A percentile compares a stretch with the other conserved stretches of the same genome.
These are phyloP conservation scores for Aotearoamyces nothofagi DNA, from an alignment of 2,329 filamentous ascomycete genomes.

Conservation along the genomic window DNA sequence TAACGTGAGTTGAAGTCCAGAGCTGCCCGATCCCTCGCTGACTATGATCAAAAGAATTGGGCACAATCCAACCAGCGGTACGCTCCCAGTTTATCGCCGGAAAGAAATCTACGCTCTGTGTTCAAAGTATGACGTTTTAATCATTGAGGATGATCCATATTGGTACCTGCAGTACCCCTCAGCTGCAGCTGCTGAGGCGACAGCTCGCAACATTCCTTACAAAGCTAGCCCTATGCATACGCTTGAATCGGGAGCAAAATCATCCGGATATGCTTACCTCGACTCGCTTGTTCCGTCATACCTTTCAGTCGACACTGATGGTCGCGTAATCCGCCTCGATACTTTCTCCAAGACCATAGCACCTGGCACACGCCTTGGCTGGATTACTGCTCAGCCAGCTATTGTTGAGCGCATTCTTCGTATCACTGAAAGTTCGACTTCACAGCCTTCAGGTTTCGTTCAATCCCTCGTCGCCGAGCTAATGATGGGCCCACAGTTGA, in stretches of 20 bases:
- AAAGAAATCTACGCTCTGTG: constrained; percentile 70
- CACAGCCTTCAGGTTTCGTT: constrained; percentile 80
- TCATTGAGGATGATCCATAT: constrained; percentile 89
- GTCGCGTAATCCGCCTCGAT: constrained; percentile 77
- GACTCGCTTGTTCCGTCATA: constrained; percentile 76
- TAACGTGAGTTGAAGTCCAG: constrained; percentile 71
- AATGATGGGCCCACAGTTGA: constrained; percentile 53
- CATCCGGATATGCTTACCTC: constrained; percentile 60
- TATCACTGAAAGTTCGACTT: constrained; percentile 63
- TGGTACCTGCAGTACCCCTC: constrained; percentile 88
- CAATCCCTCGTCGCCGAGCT: constrained; percentile 69
- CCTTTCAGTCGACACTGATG: constrained; percentile 66
- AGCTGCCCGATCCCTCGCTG: too few species aligned
- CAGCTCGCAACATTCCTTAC: constrained; percentile 20
- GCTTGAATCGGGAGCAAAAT: constrained; percentile 21
- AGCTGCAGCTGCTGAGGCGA: constrained; percentile 28
- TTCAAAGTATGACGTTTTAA: constrained; percentile 74
- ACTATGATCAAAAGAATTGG: constrained; percentile 42
- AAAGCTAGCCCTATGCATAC: constrained; percentile 5
- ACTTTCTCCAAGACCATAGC: constrained; percentile 91
- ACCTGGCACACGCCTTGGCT: constrained; percentile 78
- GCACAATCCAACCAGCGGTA: constrained; percentile 74
- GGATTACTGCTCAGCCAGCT: constrained; percentile 73
- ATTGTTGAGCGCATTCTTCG: constrained; percentile 59
- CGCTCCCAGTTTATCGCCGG: constrained; percentile 57